These are phyloP conservation scores for Obba rivulosa DNA, from an alignment of 768 basidiomycete genomes.

Conservation along the genomic window DNA sequence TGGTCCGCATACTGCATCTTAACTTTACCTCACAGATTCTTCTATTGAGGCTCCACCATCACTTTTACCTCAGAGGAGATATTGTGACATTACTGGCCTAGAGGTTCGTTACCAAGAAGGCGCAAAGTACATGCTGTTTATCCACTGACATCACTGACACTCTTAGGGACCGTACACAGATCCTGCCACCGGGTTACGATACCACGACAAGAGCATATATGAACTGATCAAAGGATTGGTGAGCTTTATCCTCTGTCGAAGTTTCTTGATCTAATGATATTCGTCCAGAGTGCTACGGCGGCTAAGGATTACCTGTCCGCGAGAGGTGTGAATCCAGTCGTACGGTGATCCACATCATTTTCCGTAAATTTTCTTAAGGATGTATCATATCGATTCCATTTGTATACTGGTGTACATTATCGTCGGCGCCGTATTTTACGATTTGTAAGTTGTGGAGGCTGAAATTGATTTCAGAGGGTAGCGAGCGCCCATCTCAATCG, in stretches of 20 bases:
- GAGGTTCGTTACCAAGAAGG: slow-evolving; percentile 40
- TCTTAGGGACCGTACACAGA: slow-evolving; percentile 77
- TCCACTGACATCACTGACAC: neutral
- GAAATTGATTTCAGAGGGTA: too few species aligned
- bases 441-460: too few species aligned
- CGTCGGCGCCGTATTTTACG: too few species aligned
- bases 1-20: neutral
- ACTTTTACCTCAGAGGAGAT: slow-evolving; percentile 66
- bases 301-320: slow-evolving; percentile 76
- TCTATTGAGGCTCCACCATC: slow-evolving; percentile 80
- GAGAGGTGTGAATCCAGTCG: slow-evolving; percentile 33
- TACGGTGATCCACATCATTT: slow-evolving; percentile 1
- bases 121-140: neutral
- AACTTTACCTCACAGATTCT: neutral
- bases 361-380: too few species aligned
- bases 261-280: neutral
- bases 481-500: too few species aligned
- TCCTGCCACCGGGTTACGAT: slow-evolving; percentile 72
- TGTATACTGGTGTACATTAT: too few species aligned
- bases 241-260: slow-evolving; percentile 7
- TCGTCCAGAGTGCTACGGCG: slow-evolving; percentile 51
- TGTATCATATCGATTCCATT: too few species aligned
- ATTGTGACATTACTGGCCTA: slow-evolving; percentile 84
- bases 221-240: slow-evolving; percentile 75
- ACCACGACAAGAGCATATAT: slow-evolving; percentile 85